A percentile compares a stretch with the other conserved stretches of the same genome.
phyloP scores from a whole-genome alignment of 202 grass and related monocot species.

The Saccharum hybrid region DNA sequence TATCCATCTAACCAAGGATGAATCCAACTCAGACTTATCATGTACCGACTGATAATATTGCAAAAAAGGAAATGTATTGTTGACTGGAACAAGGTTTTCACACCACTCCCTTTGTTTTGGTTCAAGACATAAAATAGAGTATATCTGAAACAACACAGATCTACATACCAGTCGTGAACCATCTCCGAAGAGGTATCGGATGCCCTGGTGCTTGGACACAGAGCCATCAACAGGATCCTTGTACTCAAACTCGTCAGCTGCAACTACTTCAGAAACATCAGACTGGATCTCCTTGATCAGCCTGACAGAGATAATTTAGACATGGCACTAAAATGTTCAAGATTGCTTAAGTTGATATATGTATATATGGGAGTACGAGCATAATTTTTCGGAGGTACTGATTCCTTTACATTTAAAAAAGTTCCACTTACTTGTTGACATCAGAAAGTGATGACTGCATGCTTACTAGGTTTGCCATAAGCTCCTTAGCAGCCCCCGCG shows the following conservation, averaged over 20 bases:
- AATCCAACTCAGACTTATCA: background rate
- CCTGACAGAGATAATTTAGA: constrained; percentile 59
- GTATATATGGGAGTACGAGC: background rate
- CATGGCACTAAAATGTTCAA: background rate
- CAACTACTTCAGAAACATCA: constrained; percentile 70
- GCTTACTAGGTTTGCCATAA: constrained; percentile 81
- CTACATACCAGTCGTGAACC: constrained; percentile 84
- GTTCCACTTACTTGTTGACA: constrained; percentile 78
- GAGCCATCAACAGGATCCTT: constrained; percentile 99
- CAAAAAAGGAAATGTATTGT: background rate
- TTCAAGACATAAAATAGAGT: background rate
- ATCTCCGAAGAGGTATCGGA: constrained; percentile 89
- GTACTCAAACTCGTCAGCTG: constrained; percentile 93
- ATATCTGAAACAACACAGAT: constrained; percentile 4
- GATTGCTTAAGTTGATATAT: too few species aligned
- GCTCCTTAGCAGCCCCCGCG: constrained; percentile 78
- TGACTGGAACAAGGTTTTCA: background rate
- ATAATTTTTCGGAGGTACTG: background rate
- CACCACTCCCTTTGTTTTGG: background rate
- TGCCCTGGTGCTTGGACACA: constrained; percentile 90
- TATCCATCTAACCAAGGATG: background rate
- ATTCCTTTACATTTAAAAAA: background rate
- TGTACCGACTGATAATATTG: background rate
- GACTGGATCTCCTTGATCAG: constrained; percentile 74
- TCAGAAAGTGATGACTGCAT: constrained; percentile 81